phyloP scores from a whole-genome alignment of 352 stramenopile genomes.

The Pythium coloratum region DNA sequence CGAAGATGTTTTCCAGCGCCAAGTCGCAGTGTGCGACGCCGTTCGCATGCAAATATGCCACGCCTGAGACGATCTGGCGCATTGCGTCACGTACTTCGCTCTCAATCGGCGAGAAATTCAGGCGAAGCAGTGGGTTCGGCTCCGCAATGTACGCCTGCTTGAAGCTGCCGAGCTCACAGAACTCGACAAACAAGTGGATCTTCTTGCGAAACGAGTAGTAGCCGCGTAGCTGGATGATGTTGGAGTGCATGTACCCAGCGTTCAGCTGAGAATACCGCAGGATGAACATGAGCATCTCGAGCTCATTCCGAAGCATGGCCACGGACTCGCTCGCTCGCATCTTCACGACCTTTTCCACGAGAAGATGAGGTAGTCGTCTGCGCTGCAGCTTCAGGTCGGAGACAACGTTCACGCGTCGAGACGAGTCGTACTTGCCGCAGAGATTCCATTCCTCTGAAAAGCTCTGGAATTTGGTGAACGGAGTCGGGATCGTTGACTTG shows the following conservation, averaged over 20 bases:
- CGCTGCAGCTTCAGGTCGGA: slow-evolving; percentile 49
- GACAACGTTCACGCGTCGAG: slow-evolving; percentile 54
- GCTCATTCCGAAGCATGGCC: slow-evolving; percentile 45
- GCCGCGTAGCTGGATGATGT: slow-evolving; percentile 51
- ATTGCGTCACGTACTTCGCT: slow-evolving; percentile 52
- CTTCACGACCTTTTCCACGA: slow-evolving; percentile 58
- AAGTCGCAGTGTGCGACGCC: slow-evolving; percentile 68
- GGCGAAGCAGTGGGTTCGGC: slow-evolving; percentile 40
- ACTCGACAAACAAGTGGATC: slow-evolving; percentile 63
- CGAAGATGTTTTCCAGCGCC: slow-evolving; percentile 76
- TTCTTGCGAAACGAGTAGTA: slow-evolving; percentile 51
- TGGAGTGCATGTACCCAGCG: slow-evolving; percentile 41
- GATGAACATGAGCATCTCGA: slow-evolving; percentile 65
- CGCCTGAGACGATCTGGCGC: slow-evolving; percentile 83
- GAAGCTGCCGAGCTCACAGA: slow-evolving; percentile 57
- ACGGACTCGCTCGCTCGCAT: slow-evolving; percentile 40
- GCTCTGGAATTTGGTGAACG: slow-evolving; percentile 50
- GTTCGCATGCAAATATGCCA: slow-evolving; percentile 57
- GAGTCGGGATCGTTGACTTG: slow-evolving; percentile 30
- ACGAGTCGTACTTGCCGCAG: slow-evolving; percentile 56
- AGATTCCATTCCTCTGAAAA: slow-evolving; percentile 70
- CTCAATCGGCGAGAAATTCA: slow-evolving; percentile 40
- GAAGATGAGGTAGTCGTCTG: slow-evolving; percentile 45
- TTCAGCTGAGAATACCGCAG: slow-evolving; percentile 41
- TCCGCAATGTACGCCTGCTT: slow-evolving; percentile 52